Evolutionary conservation across 2,329 filamentous ascomycete genomes (phyloP), one percentile per base, ranked within the genome.

Genomic region (Aureobasidium melanogenum): DNA sequence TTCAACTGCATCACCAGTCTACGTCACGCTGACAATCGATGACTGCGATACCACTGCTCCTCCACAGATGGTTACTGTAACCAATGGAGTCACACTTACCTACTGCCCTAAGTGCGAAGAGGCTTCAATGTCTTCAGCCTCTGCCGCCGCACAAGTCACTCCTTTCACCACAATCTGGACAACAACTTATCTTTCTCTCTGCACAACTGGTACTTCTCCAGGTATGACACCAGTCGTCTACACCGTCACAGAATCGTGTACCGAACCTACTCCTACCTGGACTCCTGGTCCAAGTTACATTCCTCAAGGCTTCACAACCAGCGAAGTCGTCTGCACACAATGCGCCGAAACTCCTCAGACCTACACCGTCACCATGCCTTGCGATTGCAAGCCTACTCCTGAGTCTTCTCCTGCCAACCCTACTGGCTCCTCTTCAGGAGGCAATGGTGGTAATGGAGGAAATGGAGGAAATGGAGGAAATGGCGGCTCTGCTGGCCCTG

Each of bases 221-320:
- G 52, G 58, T 46, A 52, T 65, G 63, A 68, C 68, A 4, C 68
- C 69, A 38, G 65, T 64, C 39, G 72, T 69, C 19, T 72, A 73
- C 67, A 74, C 71, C 22, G 67, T 74, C 60, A 74, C 72, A 36
- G 72, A 74, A 56, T 69, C 66, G 61, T 74, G 72, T 65, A 65
- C 66, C 17, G 70, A 69, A 36, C 57, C 68, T 10, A 70, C 67
- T 41, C 59, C 72, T 19, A 72, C 71, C 12, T 73, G 68, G 67
- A 52, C 62, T 32, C 66, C 68, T 38, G 71, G 69, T 48, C 65
- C 70, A 30, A 64, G 62, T 60, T 68, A 73, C 61, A 64, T 73
- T 30, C 72, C 72, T 15, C 68, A 68, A 43, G 71, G 69, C 63
- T 73, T 71, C 66, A 73, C 70, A 17, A 67, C 69, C 48, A 71